phyloP scores from a whole-genome alignment of 495 filamentous ascomycete genomes.

The Cudoniella acicularis region DNA sequence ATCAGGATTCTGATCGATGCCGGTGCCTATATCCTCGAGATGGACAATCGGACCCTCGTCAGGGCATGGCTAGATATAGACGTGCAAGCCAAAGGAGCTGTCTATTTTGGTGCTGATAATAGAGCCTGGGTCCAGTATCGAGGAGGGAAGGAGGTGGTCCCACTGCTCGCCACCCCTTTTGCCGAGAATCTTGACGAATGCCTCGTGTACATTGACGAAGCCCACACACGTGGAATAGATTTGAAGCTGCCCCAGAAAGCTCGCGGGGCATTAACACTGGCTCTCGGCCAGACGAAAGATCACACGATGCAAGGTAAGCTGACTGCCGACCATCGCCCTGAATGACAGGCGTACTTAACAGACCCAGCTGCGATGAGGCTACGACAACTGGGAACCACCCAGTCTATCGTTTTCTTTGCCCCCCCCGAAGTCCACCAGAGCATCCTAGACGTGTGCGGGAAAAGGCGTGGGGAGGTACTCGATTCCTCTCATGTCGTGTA shows the following conservation, averaged over 20 bases:
- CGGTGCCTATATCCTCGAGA: constrained; percentile 40
- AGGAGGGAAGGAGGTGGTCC: constrained; percentile 33
- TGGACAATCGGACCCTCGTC: constrained; percentile 32
- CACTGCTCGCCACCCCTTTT: constrained; percentile 45
- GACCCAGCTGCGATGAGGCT: constrained; percentile 43
- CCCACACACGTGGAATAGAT: constrained; percentile 57
- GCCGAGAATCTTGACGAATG: constrained; percentile 43
- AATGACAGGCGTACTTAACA: constrained; percentile 11
- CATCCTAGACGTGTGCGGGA: constrained; percentile 23
- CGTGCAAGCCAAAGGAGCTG: constrained; percentile 31
- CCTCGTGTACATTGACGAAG: constrained; percentile 55
- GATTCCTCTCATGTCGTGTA: constrained; percentile 27
- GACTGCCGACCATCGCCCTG: not conserved
- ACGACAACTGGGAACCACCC: constrained; percentile 32
- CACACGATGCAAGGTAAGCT: constrained; percentile 52
- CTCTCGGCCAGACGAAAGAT: constrained; percentile 51
- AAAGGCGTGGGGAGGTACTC: not conserved
- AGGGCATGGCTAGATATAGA: constrained; percentile 30
- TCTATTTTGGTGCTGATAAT: constrained; percentile 45
- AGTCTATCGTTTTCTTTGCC: constrained; percentile 36
- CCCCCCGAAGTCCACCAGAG: constrained; percentile 39
- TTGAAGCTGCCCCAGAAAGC: constrained; percentile 45
- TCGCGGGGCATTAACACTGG: constrained; percentile 51
- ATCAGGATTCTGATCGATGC: constrained; percentile 39
- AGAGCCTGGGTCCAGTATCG: constrained; percentile 43